phyloP scores from a whole-genome alignment of 176 grass and related monocot genomes.

The Carex pumila region DNA sequence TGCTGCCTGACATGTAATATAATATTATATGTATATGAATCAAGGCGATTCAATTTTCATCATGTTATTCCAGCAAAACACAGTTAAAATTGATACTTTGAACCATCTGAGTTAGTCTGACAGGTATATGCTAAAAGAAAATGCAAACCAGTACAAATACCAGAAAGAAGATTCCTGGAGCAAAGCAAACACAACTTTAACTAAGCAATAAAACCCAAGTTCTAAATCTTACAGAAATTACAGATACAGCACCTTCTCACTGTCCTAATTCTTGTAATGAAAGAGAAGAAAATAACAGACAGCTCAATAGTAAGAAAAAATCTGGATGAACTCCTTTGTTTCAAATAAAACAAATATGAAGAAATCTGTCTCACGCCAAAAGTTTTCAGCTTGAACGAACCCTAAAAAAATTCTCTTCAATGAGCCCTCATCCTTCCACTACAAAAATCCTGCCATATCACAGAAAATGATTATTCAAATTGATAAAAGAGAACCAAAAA shows the following conservation, averaged over 20 bases:
- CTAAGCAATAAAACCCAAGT: slow-evolving; percentile 14
- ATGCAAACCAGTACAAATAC: not conserved
- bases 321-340: not conserved
- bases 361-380: not conserved
- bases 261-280: slow-evolving; percentile 14
- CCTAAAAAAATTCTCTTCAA: slow-evolving; percentile 10
- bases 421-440: not conserved
- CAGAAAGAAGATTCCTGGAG: not conserved
- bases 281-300: not conserved
- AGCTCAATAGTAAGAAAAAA: slow-evolving; percentile 2
- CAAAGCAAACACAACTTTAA: slow-evolving; percentile 9
- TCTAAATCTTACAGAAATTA: slow-evolving; percentile 17
- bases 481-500: not conserved
- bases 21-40: not conserved
- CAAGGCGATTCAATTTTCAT: not conserved
- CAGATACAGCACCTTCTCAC: slow-evolving; percentile 1
- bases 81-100: not conserved
- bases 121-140: not conserved
- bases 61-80: not conserved
- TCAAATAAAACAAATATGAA: not conserved
- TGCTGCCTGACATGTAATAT: not conserved
- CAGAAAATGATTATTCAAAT: not conserved
- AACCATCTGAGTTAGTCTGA: not conserved
- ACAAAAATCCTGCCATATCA: not conserved
- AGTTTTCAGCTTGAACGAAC: slow-evolving; percentile 5